Evolutionary conservation across 2,329 filamentous ascomycete species (phyloP).

Genomic region (Fusarium sp.): DNA sequence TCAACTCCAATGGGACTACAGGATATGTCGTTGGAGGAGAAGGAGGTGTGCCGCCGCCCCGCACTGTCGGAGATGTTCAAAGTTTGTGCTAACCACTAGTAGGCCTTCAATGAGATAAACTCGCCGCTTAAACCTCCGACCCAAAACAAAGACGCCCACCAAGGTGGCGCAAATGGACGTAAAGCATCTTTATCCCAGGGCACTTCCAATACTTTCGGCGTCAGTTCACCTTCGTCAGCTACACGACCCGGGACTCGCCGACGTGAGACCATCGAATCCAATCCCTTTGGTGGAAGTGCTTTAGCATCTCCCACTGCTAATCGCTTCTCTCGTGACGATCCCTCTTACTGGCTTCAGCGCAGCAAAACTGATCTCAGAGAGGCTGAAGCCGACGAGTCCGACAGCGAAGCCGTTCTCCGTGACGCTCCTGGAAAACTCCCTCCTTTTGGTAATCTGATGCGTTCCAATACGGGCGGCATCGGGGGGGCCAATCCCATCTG

Average conservation of each 20-base stretch:
- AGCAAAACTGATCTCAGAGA: constrained; percentile 64
- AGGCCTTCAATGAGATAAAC: constrained; percentile 92
- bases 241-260: constrained; percentile 79
- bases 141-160: constrained; percentile 72
- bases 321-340: constrained; percentile 70
- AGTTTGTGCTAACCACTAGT: constrained; percentile 37
- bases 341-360: constrained; percentile 64
- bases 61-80: background rate
- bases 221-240: constrained; percentile 75
- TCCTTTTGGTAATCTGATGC: constrained; percentile 57
- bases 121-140: constrained; percentile 88
- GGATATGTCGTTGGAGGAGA: constrained; percentile 72
- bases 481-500: constrained; percentile 55
- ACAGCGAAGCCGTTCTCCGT: constrained; percentile 46
- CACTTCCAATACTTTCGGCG: constrained; percentile 68
- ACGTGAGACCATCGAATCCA: constrained; percentile 80
- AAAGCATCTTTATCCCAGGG: constrained; percentile 85
- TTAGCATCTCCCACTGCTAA: constrained; percentile 68
- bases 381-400: constrained; percentile 61
- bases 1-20: constrained; percentile 75
- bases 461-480: constrained; percentile 62
- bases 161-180: constrained; percentile 70
- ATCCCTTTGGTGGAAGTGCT: constrained; percentile 62
- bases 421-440: constrained; percentile 45
- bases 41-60: constrained; percentile 57